phyloP scores from a whole-genome alignment of 2,329 filamentous ascomycete genomes.

The Ceratocystis albifundus region DNA sequence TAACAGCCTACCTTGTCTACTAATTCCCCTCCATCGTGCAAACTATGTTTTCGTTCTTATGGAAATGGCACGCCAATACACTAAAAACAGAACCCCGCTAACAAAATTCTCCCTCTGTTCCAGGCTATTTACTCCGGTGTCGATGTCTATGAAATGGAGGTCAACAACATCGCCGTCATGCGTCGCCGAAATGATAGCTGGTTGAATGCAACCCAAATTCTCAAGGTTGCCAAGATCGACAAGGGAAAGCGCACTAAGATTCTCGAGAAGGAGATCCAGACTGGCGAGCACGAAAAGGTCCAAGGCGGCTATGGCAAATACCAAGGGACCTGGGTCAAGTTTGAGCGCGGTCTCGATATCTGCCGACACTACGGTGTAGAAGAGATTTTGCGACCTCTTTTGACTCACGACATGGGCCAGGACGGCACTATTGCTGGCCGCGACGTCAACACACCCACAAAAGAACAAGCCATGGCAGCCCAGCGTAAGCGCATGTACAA shows the following conservation, averaged over 20 bases:
- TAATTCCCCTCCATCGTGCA: conserved; percentile 20
- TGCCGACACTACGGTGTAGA: conserved; percentile 72
- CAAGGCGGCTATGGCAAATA: conserved; percentile 98
- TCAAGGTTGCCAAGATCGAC: conserved; percentile 93
- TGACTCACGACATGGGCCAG: conserved; percentile 70
- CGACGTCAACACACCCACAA: conserved; percentile 85
- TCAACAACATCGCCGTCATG: conserved; percentile 89
- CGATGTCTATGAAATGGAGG: conserved; percentile 96
- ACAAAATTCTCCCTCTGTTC: background rate
- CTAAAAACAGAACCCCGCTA: background rate
- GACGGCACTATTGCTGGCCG: conserved; percentile 61
- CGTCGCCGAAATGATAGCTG: conserved; percentile 87
- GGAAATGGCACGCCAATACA: too few species aligned
- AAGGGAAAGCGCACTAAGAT: conserved; percentile 98
- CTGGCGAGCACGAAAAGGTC: conserved; percentile 94
- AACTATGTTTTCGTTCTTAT: background rate
- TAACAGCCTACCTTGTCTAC: too few species aligned
- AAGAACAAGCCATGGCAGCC: conserved; percentile 96
- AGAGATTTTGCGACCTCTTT: conserved; percentile 58
- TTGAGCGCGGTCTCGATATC: conserved; percentile 81
- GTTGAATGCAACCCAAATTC: conserved; percentile 95
- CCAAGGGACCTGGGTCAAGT: conserved; percentile 97
- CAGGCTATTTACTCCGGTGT: conserved; percentile 88
- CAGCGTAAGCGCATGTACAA: conserved; percentile 88
- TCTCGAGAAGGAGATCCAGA: conserved; percentile 92